Percentiles rank a stretch among this genome's conserved stretches.
phyloP scores from a whole-genome alignment of 2,329 filamentous ascomycete species.

The Apiospora aurea region DNA sequence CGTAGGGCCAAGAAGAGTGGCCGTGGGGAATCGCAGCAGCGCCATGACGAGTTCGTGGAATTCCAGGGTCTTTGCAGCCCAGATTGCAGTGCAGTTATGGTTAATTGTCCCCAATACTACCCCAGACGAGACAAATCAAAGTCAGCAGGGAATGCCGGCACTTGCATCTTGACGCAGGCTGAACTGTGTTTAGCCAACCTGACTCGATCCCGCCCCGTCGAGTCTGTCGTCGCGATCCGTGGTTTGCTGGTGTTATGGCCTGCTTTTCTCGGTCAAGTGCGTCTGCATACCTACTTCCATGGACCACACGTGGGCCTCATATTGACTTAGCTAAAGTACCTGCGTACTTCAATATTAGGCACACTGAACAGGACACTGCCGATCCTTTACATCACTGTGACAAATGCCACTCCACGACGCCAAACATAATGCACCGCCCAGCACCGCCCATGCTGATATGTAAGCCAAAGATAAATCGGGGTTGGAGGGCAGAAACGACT shows the following conservation, averaged over 20 bases:
- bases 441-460: neutral
- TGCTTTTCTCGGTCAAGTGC: neutral
- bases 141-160: neutral
- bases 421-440: neutral
- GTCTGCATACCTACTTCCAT: neutral
- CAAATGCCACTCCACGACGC: neutral
- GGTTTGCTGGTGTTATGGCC: neutral
- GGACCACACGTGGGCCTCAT: neutral
- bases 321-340: neutral
- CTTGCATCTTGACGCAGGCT: neutral
- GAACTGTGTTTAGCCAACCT: slow-evolving; percentile 9
- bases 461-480: neutral
- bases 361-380: too few species aligned
- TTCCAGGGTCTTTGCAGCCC: neutral
- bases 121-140: neutral
- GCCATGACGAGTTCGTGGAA: neutral
- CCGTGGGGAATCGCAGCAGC: neutral
- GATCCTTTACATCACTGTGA: neutral
- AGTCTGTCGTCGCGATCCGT: neutral
- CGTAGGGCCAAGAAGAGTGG: neutral
- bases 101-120: neutral
- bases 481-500: neutral
- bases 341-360: neutral
- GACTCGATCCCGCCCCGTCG: neutral
- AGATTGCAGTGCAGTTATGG: neutral